A percentile compares a stretch with the other conserved stretches of the same genome.
phyloP scores from a whole-genome alignment of 2,329 filamentous ascomycete genomes.

The Pezicula carpinea region DNA sequence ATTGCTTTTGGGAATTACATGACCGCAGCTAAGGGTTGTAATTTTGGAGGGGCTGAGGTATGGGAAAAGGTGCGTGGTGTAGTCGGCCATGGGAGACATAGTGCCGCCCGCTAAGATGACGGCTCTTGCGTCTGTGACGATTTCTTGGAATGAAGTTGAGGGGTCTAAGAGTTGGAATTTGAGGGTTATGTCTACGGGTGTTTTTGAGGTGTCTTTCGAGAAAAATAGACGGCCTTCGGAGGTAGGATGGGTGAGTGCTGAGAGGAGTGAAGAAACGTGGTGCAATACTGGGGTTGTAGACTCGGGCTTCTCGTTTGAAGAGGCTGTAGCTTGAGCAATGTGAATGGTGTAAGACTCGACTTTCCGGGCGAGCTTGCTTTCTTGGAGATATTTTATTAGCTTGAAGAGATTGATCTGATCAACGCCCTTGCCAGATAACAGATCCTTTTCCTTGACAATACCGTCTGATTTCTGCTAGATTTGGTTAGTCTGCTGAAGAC shows the following conservation, averaged over 20 bases:
- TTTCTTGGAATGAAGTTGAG: constrained; percentile 82
- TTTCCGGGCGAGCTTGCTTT: constrained; percentile 90
- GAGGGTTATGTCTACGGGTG: constrained; percentile 50
- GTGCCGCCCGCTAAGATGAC: constrained; percentile 92
- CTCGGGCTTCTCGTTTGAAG: constrained; percentile 7
- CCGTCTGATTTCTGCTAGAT: constrained; percentile 49
- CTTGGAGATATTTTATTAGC: constrained; percentile 79
- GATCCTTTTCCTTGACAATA: constrained; percentile 62
- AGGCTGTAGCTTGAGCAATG: constrained; percentile 26
- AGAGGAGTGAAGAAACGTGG: constrained; percentile 65
- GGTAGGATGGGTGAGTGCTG: constrained; percentile 82
- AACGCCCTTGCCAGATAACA: constrained; percentile 79
- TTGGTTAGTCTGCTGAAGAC: constrained; percentile 15
- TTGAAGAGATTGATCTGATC: constrained; percentile 96
- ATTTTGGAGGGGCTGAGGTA: constrained; percentile 60
- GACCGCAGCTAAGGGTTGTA: constrained; percentile 83
- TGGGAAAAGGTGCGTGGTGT: constrained; percentile 79
- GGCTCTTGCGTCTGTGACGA: constrained; percentile 78
- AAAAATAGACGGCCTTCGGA: constrained; percentile 64
- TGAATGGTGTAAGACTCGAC: constrained; percentile 81
- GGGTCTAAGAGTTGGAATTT: constrained; percentile 89
- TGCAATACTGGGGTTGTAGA: constrained; percentile 29
- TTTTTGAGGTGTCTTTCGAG: constrained; percentile 35
- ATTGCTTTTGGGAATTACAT: constrained; percentile 82
- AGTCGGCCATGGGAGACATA: constrained; percentile 96